A percentile compares a stretch with the other conserved stretches of the same genome.
Evolutionary conservation across 169 alveolate species (phyloP).

Genomic region (Plasmodium vivax): DNA sequence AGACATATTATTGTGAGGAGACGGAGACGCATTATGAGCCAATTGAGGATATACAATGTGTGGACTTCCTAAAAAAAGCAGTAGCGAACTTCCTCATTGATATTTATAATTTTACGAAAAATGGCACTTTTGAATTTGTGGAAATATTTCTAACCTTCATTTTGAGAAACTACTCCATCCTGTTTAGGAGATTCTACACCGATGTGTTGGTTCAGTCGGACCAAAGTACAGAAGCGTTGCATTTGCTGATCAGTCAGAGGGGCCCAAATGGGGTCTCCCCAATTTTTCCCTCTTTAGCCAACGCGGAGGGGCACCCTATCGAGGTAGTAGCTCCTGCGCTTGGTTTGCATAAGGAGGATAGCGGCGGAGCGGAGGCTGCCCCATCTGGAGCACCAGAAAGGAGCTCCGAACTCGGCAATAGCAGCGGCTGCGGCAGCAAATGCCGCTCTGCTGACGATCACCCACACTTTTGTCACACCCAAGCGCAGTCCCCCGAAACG

Average conservation of each 20-base stretch:
- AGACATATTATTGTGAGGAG: slow-evolving; percentile 63
- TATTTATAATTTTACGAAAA: slow-evolving; percentile 65
- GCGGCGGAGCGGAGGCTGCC: not conserved
- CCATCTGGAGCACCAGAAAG: not conserved
- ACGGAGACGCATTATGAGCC: slow-evolving; percentile 18
- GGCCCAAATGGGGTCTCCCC: not conserved
- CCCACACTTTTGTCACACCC: not conserved
- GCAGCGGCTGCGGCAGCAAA: not conserved
- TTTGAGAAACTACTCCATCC: slow-evolving; percentile 39
- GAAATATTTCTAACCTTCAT: slow-evolving; percentile 55
- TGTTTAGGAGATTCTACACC: slow-evolving; percentile 15
- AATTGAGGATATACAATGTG: not conserved
- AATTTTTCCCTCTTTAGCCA: not conserved
- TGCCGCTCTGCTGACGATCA: not conserved
- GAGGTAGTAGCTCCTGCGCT: not conserved
- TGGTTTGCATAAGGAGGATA: not conserved
- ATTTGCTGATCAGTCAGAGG: not conserved
- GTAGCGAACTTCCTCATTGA: slow-evolving; percentile 22
- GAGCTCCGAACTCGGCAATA: not conserved
- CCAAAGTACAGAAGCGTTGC: not conserved
- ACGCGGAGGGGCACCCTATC: not conserved
- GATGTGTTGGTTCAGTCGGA: not conserved
- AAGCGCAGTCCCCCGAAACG: not conserved
- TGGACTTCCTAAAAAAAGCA: slow-evolving; percentile 14
- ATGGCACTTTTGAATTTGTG: slow-evolving; percentile 44